Evolutionary conservation across 768 basidiomycete genomes (phyloP).

Genomic region (Boletus edulis): DNA sequence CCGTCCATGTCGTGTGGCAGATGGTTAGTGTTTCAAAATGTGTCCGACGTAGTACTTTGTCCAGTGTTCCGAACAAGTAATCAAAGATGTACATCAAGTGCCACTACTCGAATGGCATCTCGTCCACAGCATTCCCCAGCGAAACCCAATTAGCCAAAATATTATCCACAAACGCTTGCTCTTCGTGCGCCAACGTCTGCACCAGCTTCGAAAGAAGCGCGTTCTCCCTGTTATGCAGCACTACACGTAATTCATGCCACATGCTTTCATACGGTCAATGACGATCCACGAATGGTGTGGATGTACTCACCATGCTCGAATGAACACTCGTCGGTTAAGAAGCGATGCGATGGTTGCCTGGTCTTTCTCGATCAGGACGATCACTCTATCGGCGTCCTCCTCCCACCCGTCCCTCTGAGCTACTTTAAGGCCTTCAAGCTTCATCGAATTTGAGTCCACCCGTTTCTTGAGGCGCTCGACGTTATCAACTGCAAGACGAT

Average conservation of each 20-base stretch:
- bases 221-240: slow-evolving; percentile 89
- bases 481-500: slow-evolving; percentile 84
- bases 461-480: slow-evolving; percentile 87
- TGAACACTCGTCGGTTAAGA: slow-evolving; percentile 79
- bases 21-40: neutral
- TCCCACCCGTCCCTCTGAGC: slow-evolving; percentile 82
- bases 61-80: too few relatives aligned
- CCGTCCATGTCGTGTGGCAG: slow-evolving; percentile 51
- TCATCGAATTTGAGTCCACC: slow-evolving; percentile 70
- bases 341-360: slow-evolving; percentile 75
- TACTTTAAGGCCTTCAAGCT: slow-evolving; percentile 70
- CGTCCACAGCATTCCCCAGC: slow-evolving; percentile 64
- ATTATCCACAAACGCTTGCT: slow-evolving; percentile 63
- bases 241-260: slow-evolving; percentile 95
- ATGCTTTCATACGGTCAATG: slow-evolving; percentile 48
- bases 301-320: slow-evolving; percentile 71
- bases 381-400: slow-evolving; percentile 76
- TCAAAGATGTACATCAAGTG: slow-evolving; percentile 4
- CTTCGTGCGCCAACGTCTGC: slow-evolving; percentile 71
- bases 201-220: slow-evolving; percentile 72
- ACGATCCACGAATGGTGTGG: neutral
- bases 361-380: slow-evolving; percentile 77
- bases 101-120: slow-evolving; percentile 81
- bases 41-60: too few relatives aligned
- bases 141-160: slow-evolving; percentile 73